These are phyloP conservation scores for Brassica incana DNA, from an alignment of 345 rosid species.

Conservation along the genomic window DNA sequence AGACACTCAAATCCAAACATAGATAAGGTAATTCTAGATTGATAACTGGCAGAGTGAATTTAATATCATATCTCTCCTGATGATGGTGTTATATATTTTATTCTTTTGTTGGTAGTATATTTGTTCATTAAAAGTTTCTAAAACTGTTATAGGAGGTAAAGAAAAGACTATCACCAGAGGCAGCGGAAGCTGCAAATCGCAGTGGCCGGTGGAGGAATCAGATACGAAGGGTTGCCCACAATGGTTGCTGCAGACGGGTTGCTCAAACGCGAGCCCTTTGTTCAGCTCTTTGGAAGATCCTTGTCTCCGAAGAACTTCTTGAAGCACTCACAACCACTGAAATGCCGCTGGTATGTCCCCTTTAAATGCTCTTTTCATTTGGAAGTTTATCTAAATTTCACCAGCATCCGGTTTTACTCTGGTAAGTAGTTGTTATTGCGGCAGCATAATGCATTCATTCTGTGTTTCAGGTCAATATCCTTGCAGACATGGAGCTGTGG, in stretches of 20 bases:
- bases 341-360: constrained; percentile 73
- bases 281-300: constrained; percentile 84
- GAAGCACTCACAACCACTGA: constrained; percentile 65
- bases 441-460: constrained; percentile 8
- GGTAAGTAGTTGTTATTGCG: constrained; percentile 1
- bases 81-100: constrained; percentile 2
- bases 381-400: constrained; percentile 9
- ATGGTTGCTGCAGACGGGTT: constrained; percentile 94
- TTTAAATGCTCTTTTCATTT: not conserved
- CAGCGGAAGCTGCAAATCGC: constrained; percentile 79
- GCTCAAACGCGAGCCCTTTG: constrained; percentile 80
- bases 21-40: constrained; percentile 66
- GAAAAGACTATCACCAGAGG: constrained; percentile 80
- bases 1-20: constrained; percentile 79
- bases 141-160: constrained; percentile 69
- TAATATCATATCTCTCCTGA: constrained; percentile 4
- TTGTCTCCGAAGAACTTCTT: constrained; percentile 69
- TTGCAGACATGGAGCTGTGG: constrained; percentile 95
- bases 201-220: constrained; percentile 97
- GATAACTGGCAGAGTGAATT: not conserved
- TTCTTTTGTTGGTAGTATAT: constrained; percentile 15
- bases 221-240: constrained; percentile 87
- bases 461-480: constrained; percentile 69
- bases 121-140: constrained; percentile 22
- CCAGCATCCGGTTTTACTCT: not conserved